Evolutionary conservation across 176 grass and related monocot species (phyloP), one percentile per base, ranked within the genome.

Genomic region (Avena sativa): DNA sequence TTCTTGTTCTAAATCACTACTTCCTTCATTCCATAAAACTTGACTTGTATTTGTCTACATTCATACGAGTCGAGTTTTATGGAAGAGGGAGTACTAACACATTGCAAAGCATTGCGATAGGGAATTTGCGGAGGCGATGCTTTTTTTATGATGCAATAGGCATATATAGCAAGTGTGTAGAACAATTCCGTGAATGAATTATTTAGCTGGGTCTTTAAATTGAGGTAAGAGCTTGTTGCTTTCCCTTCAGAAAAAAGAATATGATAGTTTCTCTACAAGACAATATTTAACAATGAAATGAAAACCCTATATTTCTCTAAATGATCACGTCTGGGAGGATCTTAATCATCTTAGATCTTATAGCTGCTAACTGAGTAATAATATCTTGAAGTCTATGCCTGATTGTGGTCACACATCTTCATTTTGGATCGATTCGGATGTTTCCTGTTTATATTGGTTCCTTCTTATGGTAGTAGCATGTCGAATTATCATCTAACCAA

Each of bases 181-280:
- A 80, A 63, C 36, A 16, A 36, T 25, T 80, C 38, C 23, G 5
- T 63, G 59, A 16, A 63, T 11, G 8, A 80, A 28, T 80, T 20
- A 64, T 50, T 64, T 66, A 66, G 4, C 61, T 34, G 1, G 2
- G 44, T 66, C 14, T 80, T 44, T 16, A 63, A 14, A 47, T 66
- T 49, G 25, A 50, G 44, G 25, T 48, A 17, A 63, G 14, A 48
- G 21, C 57, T 28, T 65, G 21, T 28, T 81, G 15, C 43, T 15
- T 81, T 81, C 7, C 60, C 60, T 81, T 63, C 60, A 81, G 14
- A 81, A 48, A 61, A 79, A 3, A 44, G 20, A 79, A 79, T 61
- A 60, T 59, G 6, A 61, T 21, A 25, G 2, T 25, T 26, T 59
- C 19, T 79, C 74, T 56, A 28, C 10, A 56, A 56, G 2, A 26